Conservation (phyloP, 2,329 filamentous ascomycete species). For the Ramichloridium luteum region DNA sequence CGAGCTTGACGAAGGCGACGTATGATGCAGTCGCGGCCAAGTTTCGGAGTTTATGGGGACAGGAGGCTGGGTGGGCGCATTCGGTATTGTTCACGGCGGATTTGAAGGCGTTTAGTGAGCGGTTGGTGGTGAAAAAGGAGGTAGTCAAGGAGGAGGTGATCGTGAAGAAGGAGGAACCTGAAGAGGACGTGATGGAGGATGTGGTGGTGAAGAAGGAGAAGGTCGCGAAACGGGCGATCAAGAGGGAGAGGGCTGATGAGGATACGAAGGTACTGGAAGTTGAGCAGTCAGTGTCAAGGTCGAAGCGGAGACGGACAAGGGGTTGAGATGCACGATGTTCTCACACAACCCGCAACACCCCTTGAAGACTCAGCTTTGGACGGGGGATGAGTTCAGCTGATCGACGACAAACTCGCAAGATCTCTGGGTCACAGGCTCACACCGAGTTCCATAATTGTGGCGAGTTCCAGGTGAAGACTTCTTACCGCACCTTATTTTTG, state of each 20-base stretch:
- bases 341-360: conserved; percentile 5
- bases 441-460: not conserved
- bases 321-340: conserved; percentile 14
- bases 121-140: conserved; percentile 38
- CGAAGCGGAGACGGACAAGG: conserved; percentile 25
- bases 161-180: conserved; percentile 26
- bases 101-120: conserved; percentile 68
- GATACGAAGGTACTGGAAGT: conserved; percentile 29
- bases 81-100: conserved; percentile 94
- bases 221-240: conserved; percentile 28
- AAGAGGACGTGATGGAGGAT: conserved; percentile 18
- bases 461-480: not conserved
- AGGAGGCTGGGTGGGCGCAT: conserved; percentile 94
- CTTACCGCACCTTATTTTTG: not conserved
- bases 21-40: conserved; percentile 86
- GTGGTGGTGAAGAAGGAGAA: conserved; percentile 24
- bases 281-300: conserved; percentile 26
- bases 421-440: not conserved
- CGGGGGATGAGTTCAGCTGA: not conserved
- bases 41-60: conserved; percentile 81
- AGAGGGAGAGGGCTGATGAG: conserved; percentile 27
- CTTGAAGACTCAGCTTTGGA: not conserved
- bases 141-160: conserved; percentile 33
- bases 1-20: conserved; percentile 74
- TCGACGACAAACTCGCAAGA: too few relatives aligned